A percentile compares a stretch with the other conserved stretches of the same genome.
Conservation (phyloP, 331 rosid species). For the Cydonia oblonga region DNA sequence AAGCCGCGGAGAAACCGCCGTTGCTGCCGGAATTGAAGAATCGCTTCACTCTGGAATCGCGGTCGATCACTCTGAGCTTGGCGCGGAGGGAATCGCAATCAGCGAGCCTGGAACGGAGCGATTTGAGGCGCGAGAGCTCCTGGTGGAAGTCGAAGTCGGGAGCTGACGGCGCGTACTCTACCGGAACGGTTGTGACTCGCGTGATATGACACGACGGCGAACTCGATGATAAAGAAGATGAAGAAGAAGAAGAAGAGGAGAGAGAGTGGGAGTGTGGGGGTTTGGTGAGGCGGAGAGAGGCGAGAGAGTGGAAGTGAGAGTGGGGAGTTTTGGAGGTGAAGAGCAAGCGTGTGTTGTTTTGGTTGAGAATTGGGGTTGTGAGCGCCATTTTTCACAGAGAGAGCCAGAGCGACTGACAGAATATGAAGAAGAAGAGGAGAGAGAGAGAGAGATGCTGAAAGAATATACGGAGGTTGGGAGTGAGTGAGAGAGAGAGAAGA, state of each 20-base stretch:
- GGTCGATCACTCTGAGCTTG: slow-evolving; percentile 36
- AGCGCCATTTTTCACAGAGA: slow-evolving; percentile 37
- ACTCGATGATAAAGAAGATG: not conserved
- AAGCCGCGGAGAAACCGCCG: slow-evolving; percentile 24
- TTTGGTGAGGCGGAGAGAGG: slow-evolving; percentile 24
- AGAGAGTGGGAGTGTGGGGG: slow-evolving; percentile 5
- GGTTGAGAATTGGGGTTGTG: slow-evolving; percentile 34
- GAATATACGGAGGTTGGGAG: slow-evolving; percentile 17
- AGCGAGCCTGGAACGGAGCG: slow-evolving; percentile 42
- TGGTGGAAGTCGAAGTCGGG: slow-evolving; percentile 42
- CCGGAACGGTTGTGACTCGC: slow-evolving; percentile 51
- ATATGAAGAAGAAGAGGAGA: not conserved
- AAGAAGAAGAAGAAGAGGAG: not conserved
- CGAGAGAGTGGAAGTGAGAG: slow-evolving; percentile 12
- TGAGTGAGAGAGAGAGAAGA: not conserved
- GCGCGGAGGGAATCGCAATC: slow-evolving; percentile 14
- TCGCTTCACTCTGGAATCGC: slow-evolving; percentile 55
- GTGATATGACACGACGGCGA: slow-evolving; percentile 20
- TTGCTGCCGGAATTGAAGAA: slow-evolving; percentile 36
- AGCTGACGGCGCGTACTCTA: slow-evolving; percentile 49
- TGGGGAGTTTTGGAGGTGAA: slow-evolving; percentile 23
- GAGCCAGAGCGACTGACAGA: not conserved
- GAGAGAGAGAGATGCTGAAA: not conserved
- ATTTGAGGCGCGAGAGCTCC: slow-evolving; percentile 52
- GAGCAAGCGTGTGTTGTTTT: slow-evolving; percentile 21